Evolutionary conservation across 345 rosid genomes (phyloP).

Genomic region (Anacardium occidentale): DNA sequence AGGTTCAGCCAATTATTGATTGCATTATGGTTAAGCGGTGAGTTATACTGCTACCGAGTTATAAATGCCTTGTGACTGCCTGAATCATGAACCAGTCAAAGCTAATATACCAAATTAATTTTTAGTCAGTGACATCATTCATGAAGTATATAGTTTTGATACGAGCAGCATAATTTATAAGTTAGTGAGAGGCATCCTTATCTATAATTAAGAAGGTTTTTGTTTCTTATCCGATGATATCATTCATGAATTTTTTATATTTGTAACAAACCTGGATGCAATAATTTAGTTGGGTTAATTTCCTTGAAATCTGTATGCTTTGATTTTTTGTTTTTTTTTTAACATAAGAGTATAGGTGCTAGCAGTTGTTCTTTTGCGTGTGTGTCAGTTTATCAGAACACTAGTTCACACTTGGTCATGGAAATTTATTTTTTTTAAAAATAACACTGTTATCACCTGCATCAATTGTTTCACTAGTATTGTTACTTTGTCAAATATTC

Average conservation of each 20-base stretch:
- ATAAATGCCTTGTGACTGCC: neutral
- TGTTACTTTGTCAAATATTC: neutral
- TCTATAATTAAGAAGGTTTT: neutral
- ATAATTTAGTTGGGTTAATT: neutral
- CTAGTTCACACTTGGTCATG: neutral
- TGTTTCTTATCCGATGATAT: neutral
- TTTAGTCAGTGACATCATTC: neutral
- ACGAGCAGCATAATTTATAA: neutral
- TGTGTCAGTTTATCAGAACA: neutral
- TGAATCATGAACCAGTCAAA: neutral
- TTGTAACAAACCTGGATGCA: neutral
- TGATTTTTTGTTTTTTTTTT: neutral
- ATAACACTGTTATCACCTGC: neutral
- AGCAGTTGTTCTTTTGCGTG: neutral
- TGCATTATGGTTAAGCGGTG: neutral
- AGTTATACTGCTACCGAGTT: neutral
- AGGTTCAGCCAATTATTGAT: neutral
- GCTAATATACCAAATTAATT: neutral
- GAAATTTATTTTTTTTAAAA: neutral
- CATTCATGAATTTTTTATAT: neutral
- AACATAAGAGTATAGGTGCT: neutral
- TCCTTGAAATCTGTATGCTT: neutral
- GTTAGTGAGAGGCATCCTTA: neutral
- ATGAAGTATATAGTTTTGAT: neutral
- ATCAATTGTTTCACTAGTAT: neutral